Evolutionary conservation across 495 filamentous ascomycete genomes (phyloP).

Genomic region (Aspergillus biplanus): DNA sequence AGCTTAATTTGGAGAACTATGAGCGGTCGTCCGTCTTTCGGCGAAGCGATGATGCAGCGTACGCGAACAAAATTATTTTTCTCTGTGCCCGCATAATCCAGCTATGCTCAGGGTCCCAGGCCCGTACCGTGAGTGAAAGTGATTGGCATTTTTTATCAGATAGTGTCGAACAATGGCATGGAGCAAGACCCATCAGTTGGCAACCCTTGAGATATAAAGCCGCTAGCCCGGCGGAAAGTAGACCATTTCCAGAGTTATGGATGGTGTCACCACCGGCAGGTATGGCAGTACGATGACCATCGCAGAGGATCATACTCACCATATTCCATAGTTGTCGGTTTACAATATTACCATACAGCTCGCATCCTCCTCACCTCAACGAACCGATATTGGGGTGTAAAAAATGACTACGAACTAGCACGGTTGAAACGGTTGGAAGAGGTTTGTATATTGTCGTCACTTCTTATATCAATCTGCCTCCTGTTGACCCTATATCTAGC

Average conservation of each 20-base stretch:
- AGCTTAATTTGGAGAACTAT: slow-evolving; percentile 41
- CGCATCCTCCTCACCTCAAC: slow-evolving; percentile 40
- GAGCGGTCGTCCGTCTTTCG: slow-evolving; percentile 40
- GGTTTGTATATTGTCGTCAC: slow-evolving; percentile 22
- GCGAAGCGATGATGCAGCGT: slow-evolving; percentile 38
- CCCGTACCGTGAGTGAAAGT: slow-evolving; percentile 24
- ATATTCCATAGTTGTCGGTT: slow-evolving; percentile 35
- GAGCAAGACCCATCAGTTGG: slow-evolving; percentile 36
- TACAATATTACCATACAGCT: slow-evolving; percentile 43
- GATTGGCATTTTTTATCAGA: slow-evolving; percentile 32
- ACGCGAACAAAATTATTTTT: slow-evolving; percentile 41
- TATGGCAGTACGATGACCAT: slow-evolving; percentile 14
- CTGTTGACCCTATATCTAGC: slow-evolving; percentile 8
- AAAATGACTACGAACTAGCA: slow-evolving; percentile 37
- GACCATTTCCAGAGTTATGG: slow-evolving; percentile 47
- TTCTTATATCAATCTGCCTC: not conserved
- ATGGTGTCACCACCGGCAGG: slow-evolving; percentile 44
- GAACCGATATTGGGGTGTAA: slow-evolving; percentile 25
- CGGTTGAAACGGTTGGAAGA: slow-evolving; percentile 34
- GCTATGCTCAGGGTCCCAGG: slow-evolving; percentile 29
- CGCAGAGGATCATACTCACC: not conserved
- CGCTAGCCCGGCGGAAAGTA: slow-evolving; percentile 26
- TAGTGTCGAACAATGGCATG: slow-evolving; percentile 37
- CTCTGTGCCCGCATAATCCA: slow-evolving; percentile 44
- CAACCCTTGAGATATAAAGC: slow-evolving; percentile 40